phyloP scores from a whole-genome alignment of 2,329 filamentous ascomycete genomes.

The Colletotrichum musicola region DNA sequence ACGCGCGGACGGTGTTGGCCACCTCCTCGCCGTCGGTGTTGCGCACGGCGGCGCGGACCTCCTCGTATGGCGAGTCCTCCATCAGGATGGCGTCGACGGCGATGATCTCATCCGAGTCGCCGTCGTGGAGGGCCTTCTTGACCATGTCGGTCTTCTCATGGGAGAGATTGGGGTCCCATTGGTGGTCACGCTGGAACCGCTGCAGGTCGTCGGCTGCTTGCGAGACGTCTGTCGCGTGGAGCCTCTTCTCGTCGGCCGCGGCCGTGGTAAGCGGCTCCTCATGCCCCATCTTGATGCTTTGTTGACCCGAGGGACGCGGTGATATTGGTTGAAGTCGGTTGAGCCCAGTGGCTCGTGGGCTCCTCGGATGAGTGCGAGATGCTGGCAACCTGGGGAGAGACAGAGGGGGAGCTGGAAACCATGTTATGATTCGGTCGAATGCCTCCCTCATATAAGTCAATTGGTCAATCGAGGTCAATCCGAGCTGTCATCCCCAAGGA shows the following conservation, averaged over 20 bases:
- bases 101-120: conserved; percentile 47
- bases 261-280: background rate
- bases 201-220: conserved; percentile 42
- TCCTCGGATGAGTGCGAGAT: background rate
- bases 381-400: background rate
- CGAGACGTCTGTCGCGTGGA: conserved; percentile 3
- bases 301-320: background rate
- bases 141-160: conserved; percentile 49
- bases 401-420: no score
- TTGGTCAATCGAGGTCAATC: conserved; percentile 5
- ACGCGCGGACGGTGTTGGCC: conserved; percentile 55
- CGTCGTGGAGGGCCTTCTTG: conserved; percentile 47
- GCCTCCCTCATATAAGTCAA: background rate
- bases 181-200: conserved; percentile 48
- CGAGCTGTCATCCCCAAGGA: background rate
- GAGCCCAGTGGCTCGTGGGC: background rate
- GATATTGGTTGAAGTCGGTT: background rate
- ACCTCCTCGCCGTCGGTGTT: conserved; percentile 38
- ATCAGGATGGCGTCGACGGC: conserved; percentile 49
- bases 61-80: conserved; percentile 54
- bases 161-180: conserved; percentile 51
- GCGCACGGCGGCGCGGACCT: conserved; percentile 40
- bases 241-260: conserved; percentile 6
- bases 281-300: background rate
- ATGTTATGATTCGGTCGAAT: background rate